Percentiles rank a stretch among this genome's conserved stretches.
These are phyloP conservation scores for Schrenkiella parvula DNA, from an alignment of 345 rosid species.

Conservation along the genomic window DNA sequence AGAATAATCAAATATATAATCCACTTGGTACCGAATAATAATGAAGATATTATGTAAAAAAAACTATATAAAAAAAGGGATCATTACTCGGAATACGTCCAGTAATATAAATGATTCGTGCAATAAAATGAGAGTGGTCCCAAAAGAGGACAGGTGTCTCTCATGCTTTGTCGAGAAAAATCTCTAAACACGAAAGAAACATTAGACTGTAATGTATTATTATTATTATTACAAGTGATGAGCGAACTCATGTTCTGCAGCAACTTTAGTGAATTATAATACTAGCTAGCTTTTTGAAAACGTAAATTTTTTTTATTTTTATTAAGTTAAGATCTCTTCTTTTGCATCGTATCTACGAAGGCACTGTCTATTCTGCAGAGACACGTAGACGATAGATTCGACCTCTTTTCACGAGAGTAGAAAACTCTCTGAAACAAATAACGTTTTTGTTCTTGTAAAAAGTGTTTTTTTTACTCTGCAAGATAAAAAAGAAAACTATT, in stretches of 20 bases:
- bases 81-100: slow-evolving; percentile 14
- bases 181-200: slow-evolving; percentile 18
- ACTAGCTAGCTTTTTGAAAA: background rate
- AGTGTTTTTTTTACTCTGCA: slow-evolving; percentile 19
- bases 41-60: slow-evolving; percentile 13
- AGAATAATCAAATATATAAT: slow-evolving; percentile 22
- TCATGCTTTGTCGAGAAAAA: slow-evolving; percentile 34
- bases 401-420: slow-evolving; percentile 32
- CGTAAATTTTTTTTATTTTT: background rate
- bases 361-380: slow-evolving; percentile 30
- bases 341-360: slow-evolving; percentile 32
- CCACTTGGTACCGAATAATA: slow-evolving; percentile 24
- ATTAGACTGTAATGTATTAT: slow-evolving; percentile 3
- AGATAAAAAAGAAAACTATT: background rate
- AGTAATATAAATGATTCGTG: background rate
- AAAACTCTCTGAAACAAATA: slow-evolving; percentile 15
- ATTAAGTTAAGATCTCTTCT: slow-evolving; percentile 13
- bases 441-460: slow-evolving; percentile 12
- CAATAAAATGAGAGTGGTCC: slow-evolving; percentile 30
- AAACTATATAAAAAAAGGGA: background rate
- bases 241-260: slow-evolving; percentile 33
- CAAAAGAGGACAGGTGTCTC: slow-evolving; percentile 32
- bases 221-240: slow-evolving; percentile 15
- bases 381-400: slow-evolving; percentile 36
- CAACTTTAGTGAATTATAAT: slow-evolving; percentile 16